Evolutionary conservation across 176 grass and related monocot species (phyloP).

Genomic region (maize (Zea mays)): DNA sequence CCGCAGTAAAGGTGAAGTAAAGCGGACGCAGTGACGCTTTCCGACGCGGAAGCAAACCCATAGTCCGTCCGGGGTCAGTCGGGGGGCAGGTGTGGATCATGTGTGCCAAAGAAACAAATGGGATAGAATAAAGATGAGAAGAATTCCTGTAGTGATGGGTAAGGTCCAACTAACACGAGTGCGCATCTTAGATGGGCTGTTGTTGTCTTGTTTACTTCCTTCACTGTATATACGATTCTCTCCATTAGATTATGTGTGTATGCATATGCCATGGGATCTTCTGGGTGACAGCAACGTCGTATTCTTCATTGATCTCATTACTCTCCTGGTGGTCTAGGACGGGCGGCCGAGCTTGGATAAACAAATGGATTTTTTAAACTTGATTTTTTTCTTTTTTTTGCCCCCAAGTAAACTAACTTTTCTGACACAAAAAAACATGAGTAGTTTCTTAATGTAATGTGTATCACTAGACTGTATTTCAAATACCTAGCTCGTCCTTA

Average conservation of each 20-base stretch:
- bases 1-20: slow-evolving; percentile 35
- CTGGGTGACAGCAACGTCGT: slow-evolving; percentile 19
- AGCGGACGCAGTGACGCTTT: slow-evolving; percentile 29
- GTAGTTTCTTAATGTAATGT: too few relatives aligned
- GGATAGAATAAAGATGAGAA: slow-evolving; percentile 10
- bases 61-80: neutral
- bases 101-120: neutral
- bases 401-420: neutral
- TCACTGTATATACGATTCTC: slow-evolving; percentile 19
- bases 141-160: slow-evolving; percentile 29
- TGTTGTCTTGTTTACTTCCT: slow-evolving; percentile 22
- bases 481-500: too few relatives aligned
- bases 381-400: too few relatives aligned
- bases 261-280: slow-evolving; percentile 4
- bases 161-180: slow-evolving; percentile 33
- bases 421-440: too few relatives aligned
- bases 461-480: too few relatives aligned
- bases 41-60: slow-evolving; percentile 1
- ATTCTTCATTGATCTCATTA: neutral
- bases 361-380: neutral
- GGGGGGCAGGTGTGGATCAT: slow-evolving; percentile 22
- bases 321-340: neutral
- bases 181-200: slow-evolving; percentile 6
- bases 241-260: neutral
- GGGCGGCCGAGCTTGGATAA: neutral